Percentiles rank a stretch among this genome's conserved stretches.
Conservation (phyloP, 441 rosid genomes). For the Brassica balearica region DNA sequence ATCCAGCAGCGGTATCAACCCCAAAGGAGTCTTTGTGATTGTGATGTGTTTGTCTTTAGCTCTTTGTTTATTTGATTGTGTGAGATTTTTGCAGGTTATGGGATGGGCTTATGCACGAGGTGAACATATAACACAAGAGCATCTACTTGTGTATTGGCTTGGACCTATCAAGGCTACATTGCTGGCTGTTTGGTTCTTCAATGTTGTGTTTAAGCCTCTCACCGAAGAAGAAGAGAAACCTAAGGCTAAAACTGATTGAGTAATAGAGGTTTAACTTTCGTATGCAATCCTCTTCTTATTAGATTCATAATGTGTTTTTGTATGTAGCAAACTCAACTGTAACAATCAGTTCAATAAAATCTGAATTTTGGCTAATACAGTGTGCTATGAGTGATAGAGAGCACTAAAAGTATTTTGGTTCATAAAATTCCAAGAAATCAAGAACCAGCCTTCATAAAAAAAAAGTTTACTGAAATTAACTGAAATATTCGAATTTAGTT, state of each 20-base stretch:
- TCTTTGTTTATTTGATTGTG: slow-evolving; percentile 1
- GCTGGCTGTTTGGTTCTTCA: slow-evolving; percentile 81
- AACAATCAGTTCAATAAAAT: slow-evolving; percentile 31
- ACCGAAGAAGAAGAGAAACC: slow-evolving; percentile 51
- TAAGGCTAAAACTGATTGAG: slow-evolving; percentile 66
- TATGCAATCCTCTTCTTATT: slow-evolving; percentile 9
- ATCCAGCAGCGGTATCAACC: slow-evolving; percentile 84
- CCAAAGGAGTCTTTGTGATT: slow-evolving; percentile 13
- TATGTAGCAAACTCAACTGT: slow-evolving; percentile 35
- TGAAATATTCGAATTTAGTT: no score
- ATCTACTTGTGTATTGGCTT: slow-evolving; percentile 89
- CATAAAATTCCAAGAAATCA: slow-evolving; percentile 40
- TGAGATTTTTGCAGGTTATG: slow-evolving; percentile 61
- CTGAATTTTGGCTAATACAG: not conserved
- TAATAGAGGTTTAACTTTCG: slow-evolving; percentile 22
- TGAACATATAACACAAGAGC: slow-evolving; percentile 91
- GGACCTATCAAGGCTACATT: slow-evolving; percentile 83
- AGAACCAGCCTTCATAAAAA: slow-evolving; percentile 34
- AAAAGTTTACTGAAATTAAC: no score
- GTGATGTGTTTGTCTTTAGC: not conserved
- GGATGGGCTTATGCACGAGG: slow-evolving; percentile 98
- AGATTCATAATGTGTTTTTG: not conserved
- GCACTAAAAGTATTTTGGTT: slow-evolving; percentile 29
- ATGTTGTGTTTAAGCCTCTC: slow-evolving; percentile 57
- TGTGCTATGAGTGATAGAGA: slow-evolving; percentile 19